A percentile compares a stretch with the other conserved stretches of the same genome.
Evolutionary conservation across 139 green algal genomes (phyloP).

Genomic region (Spirogloea muscicola): DNA sequence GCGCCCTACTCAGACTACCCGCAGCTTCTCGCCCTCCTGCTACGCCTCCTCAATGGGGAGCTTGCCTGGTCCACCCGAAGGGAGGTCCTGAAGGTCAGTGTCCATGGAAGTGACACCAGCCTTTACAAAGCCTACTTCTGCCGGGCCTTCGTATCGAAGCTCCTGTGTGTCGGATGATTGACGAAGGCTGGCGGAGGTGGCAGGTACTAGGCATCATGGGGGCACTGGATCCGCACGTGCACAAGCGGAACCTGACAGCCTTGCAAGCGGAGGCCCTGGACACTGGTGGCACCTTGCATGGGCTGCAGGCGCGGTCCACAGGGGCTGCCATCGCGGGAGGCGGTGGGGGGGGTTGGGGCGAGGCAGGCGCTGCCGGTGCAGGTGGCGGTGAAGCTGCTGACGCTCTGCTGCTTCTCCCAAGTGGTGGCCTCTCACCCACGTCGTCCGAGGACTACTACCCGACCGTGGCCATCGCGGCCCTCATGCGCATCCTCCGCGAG

Average conservation of each 20-base stretch:
- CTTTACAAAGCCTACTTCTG: no score
- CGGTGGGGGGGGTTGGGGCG: constrained; percentile 8
- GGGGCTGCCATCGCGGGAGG: background rate
- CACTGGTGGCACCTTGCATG: background rate
- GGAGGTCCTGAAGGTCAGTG: constrained; percentile 34
- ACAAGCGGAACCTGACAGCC: constrained; percentile 76
- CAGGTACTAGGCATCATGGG: constrained; percentile 85
- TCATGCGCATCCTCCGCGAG: constrained; percentile 85
- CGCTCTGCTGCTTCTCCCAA: constrained; percentile 41
- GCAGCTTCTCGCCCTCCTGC: constrained; percentile 83
- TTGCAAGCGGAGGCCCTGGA: constrained; percentile 57
- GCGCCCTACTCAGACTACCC: constrained; percentile 84
- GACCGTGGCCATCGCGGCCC: constrained; percentile 91
- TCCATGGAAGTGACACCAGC: no score
- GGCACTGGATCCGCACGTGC: constrained; percentile 87
- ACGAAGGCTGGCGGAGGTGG: no score
- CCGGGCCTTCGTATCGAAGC: no score
- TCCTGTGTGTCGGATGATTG: no score
- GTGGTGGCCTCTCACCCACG: constrained; percentile 36
- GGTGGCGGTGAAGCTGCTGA: background rate
- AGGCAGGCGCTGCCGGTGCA: background rate
- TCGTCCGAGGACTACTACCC: constrained; percentile 94
- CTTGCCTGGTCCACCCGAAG: constrained; percentile 35
- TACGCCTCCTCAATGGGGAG: constrained; percentile 81
- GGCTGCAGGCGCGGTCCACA: no score